Base-by-base conservation (phyloP, 2,329 filamentous ascomycete genomes). In the Aphanocladium album region DNA sequence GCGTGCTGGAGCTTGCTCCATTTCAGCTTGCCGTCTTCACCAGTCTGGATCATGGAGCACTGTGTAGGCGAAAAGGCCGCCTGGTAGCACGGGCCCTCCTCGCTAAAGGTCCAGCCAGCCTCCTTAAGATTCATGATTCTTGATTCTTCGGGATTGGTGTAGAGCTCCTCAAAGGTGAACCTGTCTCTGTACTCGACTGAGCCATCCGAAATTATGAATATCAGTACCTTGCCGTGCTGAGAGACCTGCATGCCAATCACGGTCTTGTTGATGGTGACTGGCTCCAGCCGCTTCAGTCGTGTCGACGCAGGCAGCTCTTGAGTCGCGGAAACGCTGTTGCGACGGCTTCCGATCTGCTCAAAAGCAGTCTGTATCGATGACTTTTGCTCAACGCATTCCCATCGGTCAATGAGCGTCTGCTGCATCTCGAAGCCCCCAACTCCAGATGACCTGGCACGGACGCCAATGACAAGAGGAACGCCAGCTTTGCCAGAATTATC, bases 141-240 rank as follows among this genome's bases (percentile, higher is more conserved):
- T 47, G 85, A 82, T 8, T 84, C 74, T 66, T 89, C 88, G 30
- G 82, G 80, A 60, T 88, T 83, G 5, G 83, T 81, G 64, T 84
- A 86, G 1, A 93, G 77, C 57, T 87, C 81, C 5, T 85, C 80
- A 82, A 96, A 88, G 0, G 85, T 89, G 52, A 83, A 80, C 12
- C 91, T 84, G 68, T 96, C 89, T 60, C 90, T 85, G 72, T 93
- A 90, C 66, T 95, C 88, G 3, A 96, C 79, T 0, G 86, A 89
- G 12, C 93, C 90, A 70, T 96, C 92, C 63, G 89, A 89, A 67
- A 90, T 90, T 27, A 83, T 82, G 62, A 96, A 79, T 33, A 88
- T 86, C 2, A 96, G 64, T 2, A 89, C 80, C 62, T 86, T 91
- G 53, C 89, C 89, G 62, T 88, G 85, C 66, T 89, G 88, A 19